Evolutionary conservation across 2,329 filamentous ascomycete species (phyloP).

Genomic region (Fusarium sp.): DNA sequence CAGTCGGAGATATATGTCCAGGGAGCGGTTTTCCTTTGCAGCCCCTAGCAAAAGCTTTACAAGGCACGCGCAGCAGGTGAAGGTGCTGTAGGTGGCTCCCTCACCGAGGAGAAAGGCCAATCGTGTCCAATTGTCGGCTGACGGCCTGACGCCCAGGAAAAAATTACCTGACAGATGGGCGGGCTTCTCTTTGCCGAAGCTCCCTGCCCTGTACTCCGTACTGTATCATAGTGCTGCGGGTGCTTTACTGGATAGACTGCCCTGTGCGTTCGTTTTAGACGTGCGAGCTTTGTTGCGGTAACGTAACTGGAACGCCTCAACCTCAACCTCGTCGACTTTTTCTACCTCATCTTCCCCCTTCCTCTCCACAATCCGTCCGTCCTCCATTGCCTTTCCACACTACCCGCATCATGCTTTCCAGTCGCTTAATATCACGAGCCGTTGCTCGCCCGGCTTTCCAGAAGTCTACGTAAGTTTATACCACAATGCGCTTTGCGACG

Average conservation of each 20-base stretch:
- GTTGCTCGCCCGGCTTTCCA: slow-evolving; percentile 67
- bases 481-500: slow-evolving; percentile 12
- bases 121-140: slow-evolving; percentile 11
- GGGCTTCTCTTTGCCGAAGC: slow-evolving; percentile 42
- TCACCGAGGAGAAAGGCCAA: slow-evolving; percentile 20
- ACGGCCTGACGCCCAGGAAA: slow-evolving; percentile 22
- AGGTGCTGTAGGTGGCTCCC: slow-evolving; percentile 19
- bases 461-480: slow-evolving; percentile 61
- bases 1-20: slow-evolving; percentile 43
- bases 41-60: neutral
- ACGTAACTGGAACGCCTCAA: slow-evolving; percentile 37
- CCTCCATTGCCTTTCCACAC: slow-evolving; percentile 44
- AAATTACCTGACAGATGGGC: slow-evolving; percentile 41
- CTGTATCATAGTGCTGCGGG: slow-evolving; percentile 4
- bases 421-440: slow-evolving; percentile 69
- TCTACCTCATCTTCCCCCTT: slow-evolving; percentile 32
- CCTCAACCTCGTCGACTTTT: slow-evolving; percentile 41
- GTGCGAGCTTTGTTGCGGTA: slow-evolving; percentile 40
- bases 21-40: slow-evolving; percentile 4
- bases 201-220: too few relatives aligned
- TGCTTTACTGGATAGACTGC: slow-evolving; percentile 9
- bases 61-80: slow-evolving; percentile 20
- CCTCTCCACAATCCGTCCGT: slow-evolving; percentile 31
- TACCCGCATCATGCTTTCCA: slow-evolving; percentile 64
- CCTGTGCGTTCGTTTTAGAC: slow-evolving; percentile 39